A percentile compares a stretch with the other conserved stretches of the same genome.
Conservation (phyloP, 805 yeast species). For the Teunomyces cretensis region DNA sequence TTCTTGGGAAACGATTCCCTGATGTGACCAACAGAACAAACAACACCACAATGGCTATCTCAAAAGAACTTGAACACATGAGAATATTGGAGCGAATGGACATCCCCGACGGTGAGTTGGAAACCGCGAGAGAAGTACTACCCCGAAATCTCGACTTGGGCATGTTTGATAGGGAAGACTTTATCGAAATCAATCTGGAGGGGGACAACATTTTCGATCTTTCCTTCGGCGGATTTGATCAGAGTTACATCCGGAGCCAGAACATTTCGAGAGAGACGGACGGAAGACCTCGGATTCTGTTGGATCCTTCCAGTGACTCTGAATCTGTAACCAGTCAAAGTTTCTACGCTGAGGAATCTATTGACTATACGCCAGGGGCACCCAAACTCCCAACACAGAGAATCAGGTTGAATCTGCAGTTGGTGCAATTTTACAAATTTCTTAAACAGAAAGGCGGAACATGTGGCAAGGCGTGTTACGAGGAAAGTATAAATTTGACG, state of each 20-base stretch:
- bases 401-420: slow-evolving; percentile 6
- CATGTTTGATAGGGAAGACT: neutral
- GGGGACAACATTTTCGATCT: slow-evolving; percentile 18
- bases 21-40: slow-evolving; percentile 3
- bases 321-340: neutral
- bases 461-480: neutral
- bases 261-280: neutral
- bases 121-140: slow-evolving; percentile 14
- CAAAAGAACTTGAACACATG: slow-evolving; percentile 5
- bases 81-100: neutral
- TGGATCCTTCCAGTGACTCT: slow-evolving; percentile 5
- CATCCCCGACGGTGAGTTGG: slow-evolving; percentile 8
- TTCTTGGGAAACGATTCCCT: neutral
- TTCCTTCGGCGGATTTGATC: slow-evolving; percentile 21
- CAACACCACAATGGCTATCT: slow-evolving; percentile 1
- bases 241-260: neutral
- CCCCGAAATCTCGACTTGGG: neutral
- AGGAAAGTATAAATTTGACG: neutral
- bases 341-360: neutral
- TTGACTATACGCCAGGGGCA: slow-evolving; percentile 10
- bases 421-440: slow-evolving; percentile 13
- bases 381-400: slow-evolving; percentile 6
- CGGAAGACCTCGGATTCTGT: neutral
- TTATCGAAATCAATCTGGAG: neutral
- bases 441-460: slow-evolving; percentile 6